A percentile compares a stretch with the other conserved stretches of the same genome.
Conservation (phyloP, 805 yeast species). For the Starmerella vaccinii region DNA sequence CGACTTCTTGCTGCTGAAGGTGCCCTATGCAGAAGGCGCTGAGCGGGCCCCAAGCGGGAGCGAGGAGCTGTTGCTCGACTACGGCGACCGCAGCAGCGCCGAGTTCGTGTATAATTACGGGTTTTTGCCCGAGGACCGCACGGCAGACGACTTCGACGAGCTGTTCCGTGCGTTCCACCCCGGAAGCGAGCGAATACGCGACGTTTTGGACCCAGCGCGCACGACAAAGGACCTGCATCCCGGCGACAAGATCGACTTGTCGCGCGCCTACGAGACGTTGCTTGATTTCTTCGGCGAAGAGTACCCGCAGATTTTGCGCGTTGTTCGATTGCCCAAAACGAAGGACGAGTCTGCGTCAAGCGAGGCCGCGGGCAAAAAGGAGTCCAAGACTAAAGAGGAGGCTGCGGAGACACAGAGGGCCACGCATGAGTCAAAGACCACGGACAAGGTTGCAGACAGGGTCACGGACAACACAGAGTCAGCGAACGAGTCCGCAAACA, state of each 20-base stretch:
- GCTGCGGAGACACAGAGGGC: too few species aligned
- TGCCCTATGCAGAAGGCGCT: neutral
- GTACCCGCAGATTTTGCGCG: conserved; percentile 10
- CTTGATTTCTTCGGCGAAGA: conserved; percentile 22
- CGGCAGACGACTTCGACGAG: conserved; percentile 14
- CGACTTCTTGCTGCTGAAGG: conserved; percentile 16
- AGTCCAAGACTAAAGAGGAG: too few species aligned
- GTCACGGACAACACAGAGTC: too few species aligned
- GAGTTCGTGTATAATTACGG: conserved; percentile 36
- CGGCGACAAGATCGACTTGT: conserved; percentile 15
- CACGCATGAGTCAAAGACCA: too few species aligned
- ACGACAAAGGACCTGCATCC: conserved; percentile 11
- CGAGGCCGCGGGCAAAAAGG: too few species aligned
- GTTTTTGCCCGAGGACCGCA: conserved; percentile 28
- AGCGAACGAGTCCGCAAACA: too few species aligned
- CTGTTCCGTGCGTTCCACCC: conserved; percentile 22
- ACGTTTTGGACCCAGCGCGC: conserved; percentile 21
- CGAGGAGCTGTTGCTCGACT: conserved; percentile 30
- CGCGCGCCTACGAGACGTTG: conserved; percentile 23
- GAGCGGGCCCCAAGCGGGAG: neutral
- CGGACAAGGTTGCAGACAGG: too few species aligned
- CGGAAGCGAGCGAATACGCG: conserved; percentile 15
- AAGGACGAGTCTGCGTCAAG: too few species aligned
- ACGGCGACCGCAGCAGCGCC: conserved; percentile 32
- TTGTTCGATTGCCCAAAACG: conserved; percentile 12